A percentile compares a stretch with the other conserved stretches of the same genome.
phyloP scores from a whole-genome alignment of 495 filamentous ascomycete species.

The Penicillium goetzii region DNA sequence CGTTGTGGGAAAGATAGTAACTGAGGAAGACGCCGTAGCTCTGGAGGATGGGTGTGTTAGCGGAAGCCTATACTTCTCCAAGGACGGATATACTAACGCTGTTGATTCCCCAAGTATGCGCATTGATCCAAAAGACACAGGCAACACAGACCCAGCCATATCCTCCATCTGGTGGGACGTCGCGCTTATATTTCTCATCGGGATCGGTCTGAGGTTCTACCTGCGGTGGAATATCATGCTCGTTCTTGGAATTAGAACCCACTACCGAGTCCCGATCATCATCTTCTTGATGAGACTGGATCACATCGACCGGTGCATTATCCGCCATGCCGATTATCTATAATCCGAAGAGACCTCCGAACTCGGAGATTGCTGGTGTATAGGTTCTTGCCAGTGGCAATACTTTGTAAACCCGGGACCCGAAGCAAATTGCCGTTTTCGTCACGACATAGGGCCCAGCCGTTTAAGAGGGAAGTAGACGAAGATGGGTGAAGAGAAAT shows the following conservation, averaged over 20 bases:
- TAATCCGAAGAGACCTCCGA: not conserved
- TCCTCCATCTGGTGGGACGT: constrained; percentile 55
- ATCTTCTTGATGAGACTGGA: constrained; percentile 36
- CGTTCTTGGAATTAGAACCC: constrained; percentile 9
- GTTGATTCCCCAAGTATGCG: constrained; percentile 60
- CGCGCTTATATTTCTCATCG: constrained; percentile 39
- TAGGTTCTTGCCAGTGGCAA: constrained; percentile 3
- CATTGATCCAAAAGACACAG: constrained; percentile 56
- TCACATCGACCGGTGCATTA: constrained; percentile 42
- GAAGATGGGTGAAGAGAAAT: not conserved
- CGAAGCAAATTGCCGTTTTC: constrained; percentile 21
- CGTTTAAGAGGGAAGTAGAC: not conserved
- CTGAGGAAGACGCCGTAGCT: constrained; percentile 72
- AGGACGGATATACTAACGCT: constrained; percentile 43
- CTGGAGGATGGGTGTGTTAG: constrained; percentile 20
- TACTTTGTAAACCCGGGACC: not conserved
- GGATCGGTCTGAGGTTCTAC: constrained; percentile 19
- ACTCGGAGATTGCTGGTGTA: too few relatives aligned
- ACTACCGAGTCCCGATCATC: constrained; percentile 27
- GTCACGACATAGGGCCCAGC: constrained; percentile 17
- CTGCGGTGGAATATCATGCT: constrained; percentile 15
- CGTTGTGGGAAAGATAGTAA: constrained; percentile 64
- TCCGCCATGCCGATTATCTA: constrained; percentile 35
- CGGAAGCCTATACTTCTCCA: constrained; percentile 21
- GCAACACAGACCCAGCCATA: constrained; percentile 60